Evolutionary conservation across 768 basidiomycete genomes (phyloP).

Genomic region (Termitomyces sp.): DNA sequence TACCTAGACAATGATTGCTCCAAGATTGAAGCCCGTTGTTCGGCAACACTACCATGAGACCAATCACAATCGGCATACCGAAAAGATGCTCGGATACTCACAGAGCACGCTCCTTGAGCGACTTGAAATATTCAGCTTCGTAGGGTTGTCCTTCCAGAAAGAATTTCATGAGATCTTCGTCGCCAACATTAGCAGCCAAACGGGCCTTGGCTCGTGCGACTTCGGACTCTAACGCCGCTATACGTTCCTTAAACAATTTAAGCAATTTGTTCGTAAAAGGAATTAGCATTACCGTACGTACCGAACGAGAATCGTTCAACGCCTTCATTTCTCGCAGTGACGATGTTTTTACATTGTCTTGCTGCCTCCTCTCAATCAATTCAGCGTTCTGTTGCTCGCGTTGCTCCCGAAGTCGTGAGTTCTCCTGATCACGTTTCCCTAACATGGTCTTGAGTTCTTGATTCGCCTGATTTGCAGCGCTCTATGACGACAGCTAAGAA

Average conservation of each 20-base stretch:
- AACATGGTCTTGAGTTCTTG: constrained; percentile 61
- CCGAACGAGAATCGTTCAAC: constrained; percentile 59
- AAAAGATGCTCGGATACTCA: constrained; percentile 26
- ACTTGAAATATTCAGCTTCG: constrained; percentile 44
- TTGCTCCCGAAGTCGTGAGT: constrained; percentile 61
- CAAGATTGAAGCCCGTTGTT: constrained; percentile 43
- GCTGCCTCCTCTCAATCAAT: constrained; percentile 60
- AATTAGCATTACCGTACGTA: constrained; percentile 25
- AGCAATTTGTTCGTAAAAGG: neutral
- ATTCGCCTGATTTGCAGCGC: constrained; percentile 38
- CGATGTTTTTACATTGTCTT: constrained; percentile 51
- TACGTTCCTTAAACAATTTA: constrained; percentile 52
- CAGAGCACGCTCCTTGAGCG: constrained; percentile 50
- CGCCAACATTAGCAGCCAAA: constrained; percentile 68
- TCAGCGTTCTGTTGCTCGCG: constrained; percentile 67
- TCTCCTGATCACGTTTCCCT: constrained; percentile 62
- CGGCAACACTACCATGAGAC: constrained; percentile 40
- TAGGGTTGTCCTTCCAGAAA: constrained; percentile 54
- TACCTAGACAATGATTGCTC: constrained; percentile 47
- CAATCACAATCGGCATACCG: constrained; percentile 11
- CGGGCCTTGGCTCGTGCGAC: constrained; percentile 65
- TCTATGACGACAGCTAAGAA: constrained; percentile 17
- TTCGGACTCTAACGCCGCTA: constrained; percentile 67
- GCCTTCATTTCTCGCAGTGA: constrained; percentile 61
- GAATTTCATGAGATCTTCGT: constrained; percentile 69